phyloP scores from a whole-genome alignment of 2,329 filamentous ascomycete species.

The Sclerotinia sclerotiorum region DNA sequence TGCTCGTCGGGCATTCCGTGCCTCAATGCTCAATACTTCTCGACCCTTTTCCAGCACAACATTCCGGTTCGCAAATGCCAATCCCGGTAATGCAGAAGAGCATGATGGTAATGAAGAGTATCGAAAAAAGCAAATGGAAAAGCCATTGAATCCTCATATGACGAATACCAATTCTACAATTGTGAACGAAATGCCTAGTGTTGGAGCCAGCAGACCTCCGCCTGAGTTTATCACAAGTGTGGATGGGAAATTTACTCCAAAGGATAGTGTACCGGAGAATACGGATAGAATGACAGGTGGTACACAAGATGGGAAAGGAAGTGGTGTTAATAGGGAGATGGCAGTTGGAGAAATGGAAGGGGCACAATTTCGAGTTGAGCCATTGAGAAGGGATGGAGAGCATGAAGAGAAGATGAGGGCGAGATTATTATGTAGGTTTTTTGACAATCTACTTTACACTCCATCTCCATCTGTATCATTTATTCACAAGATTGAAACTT shows the following conservation, averaged over 20 bases:
- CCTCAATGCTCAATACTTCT: slow-evolving; percentile 15
- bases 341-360: slow-evolving; percentile 85
- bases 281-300: slow-evolving; percentile 66
- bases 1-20: slow-evolving; percentile 11
- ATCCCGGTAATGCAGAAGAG: slow-evolving; percentile 38
- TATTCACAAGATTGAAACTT: not conserved
- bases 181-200: slow-evolving; percentile 59
- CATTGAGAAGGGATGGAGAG: slow-evolving; percentile 81
- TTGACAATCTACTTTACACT: not conserved
- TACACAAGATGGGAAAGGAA: slow-evolving; percentile 52
- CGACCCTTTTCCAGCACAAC: slow-evolving; percentile 21
- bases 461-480: not conserved
- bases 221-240: slow-evolving; percentile 60
- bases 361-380: slow-evolving; percentile 83
- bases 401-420: slow-evolving; percentile 84
- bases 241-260: slow-evolving; percentile 56
- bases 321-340: slow-evolving; percentile 57
- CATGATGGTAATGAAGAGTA: slow-evolving; percentile 55
- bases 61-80: slow-evolving; percentile 20
- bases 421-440: slow-evolving; percentile 63
- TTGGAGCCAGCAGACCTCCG: slow-evolving; percentile 56
- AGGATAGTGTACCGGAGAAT: slow-evolving; percentile 61
- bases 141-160: slow-evolving; percentile 59
- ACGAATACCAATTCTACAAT: slow-evolving; percentile 65
- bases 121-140: slow-evolving; percentile 56